A percentile compares a stretch with the other conserved stretches of the same genome.
phyloP scores from a whole-genome alignment of 805 yeast genomes.

The Wickerhamiella hasegawae region DNA sequence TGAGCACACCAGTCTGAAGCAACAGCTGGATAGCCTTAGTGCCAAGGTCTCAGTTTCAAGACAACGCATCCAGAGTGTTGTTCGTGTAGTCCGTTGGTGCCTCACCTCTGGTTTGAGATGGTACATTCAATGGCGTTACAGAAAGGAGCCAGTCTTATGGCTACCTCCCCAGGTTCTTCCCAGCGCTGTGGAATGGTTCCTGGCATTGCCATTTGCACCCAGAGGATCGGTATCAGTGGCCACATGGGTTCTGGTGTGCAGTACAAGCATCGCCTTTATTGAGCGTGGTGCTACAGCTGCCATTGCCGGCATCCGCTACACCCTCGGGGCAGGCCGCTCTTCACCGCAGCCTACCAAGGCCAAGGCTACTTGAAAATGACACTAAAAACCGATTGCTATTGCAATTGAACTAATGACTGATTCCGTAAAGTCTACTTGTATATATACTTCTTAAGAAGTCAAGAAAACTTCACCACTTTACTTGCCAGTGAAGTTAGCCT shows the following conservation, averaged over 20 bases:
- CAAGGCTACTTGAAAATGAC: no score
- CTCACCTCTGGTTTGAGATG: conserved; percentile 28
- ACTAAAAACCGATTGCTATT: no score
- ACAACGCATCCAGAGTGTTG: conserved; percentile 20
- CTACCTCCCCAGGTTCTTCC: conserved; percentile 48
- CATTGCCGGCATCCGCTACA: no score
- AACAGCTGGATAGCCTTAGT: conserved; percentile 31
- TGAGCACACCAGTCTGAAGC: conserved; percentile 38
- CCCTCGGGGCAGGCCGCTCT: no score
- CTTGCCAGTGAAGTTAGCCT: neutral
- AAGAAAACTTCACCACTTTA: no score
- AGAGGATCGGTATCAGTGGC: conserved; percentile 46
- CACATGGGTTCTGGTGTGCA: conserved; percentile 29
- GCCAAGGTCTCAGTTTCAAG: conserved; percentile 25
- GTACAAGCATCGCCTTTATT: neutral
- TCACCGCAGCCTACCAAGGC: no score
- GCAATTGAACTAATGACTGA: no score
- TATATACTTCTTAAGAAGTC: no score
- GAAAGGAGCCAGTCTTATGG: conserved; percentile 40
- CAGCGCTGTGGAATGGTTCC: conserved; percentile 31
- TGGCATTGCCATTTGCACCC: conserved; percentile 52
- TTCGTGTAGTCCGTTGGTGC: conserved; percentile 24
- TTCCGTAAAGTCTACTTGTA: no score
- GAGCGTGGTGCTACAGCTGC: no score
- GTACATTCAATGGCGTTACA: conserved; percentile 34